These are phyloP conservation scores for Rutstroemia sp. DNA, from an alignment of 2,329 filamentous ascomycete species.

Conservation along the genomic window DNA sequence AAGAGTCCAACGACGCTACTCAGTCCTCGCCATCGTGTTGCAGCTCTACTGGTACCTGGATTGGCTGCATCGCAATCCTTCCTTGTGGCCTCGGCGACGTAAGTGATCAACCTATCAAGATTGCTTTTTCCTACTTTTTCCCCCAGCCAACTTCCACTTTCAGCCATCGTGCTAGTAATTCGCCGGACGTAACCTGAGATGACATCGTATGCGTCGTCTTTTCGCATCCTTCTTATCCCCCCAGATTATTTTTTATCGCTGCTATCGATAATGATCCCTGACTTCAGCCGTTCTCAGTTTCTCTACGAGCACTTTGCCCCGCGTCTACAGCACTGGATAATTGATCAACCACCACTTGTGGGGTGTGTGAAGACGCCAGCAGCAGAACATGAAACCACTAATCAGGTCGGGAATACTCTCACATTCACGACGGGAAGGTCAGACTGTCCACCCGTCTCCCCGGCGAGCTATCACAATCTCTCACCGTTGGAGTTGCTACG, in stretches of 20 bases:
- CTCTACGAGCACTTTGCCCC: conserved; percentile 7
- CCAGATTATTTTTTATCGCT: neutral
- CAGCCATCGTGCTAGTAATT: conserved; percentile 1
- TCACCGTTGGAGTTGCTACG: neutral
- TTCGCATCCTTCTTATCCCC: conserved; percentile 2
- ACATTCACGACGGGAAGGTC: neutral
- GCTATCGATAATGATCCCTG: conserved; percentile 9
- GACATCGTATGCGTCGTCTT: neutral
- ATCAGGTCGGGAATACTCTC: neutral
- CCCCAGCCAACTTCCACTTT: neutral
- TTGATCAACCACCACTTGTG: conserved; percentile 5
- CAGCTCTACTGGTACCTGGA: conserved; percentile 1
- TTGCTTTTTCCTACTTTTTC: neutral
- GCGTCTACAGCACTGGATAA: conserved; percentile 5
- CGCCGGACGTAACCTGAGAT: conserved; percentile 3
- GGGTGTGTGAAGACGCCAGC: conserved; percentile 1
- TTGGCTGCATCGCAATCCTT: conserved; percentile 6
- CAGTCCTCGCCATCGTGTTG: neutral
- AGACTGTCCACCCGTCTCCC: conserved; percentile 2
- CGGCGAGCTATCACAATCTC: neutral
- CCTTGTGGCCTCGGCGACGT: neutral
- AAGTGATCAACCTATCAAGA: conserved; percentile 1
- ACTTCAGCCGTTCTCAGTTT: conserved; percentile 4
- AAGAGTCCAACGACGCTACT: conserved; percentile 1
- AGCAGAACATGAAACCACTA: conserved; percentile 5